phyloP scores from a whole-genome alignment of 805 yeast species.

The Scheffersomyces amazonensis region DNA sequence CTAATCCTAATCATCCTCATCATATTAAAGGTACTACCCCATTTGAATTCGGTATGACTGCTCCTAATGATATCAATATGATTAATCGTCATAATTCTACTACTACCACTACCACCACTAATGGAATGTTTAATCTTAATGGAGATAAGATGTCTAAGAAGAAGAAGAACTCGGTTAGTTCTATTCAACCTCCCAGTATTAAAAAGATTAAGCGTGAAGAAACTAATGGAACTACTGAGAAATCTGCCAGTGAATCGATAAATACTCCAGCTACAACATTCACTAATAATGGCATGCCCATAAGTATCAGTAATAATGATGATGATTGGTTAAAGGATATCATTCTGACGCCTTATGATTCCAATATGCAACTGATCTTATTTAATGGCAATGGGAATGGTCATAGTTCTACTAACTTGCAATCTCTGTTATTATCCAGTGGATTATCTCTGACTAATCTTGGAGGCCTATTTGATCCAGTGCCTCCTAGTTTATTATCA shows the following conservation, averaged over 20 bases:
- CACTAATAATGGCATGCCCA: slow-evolving; percentile 9
- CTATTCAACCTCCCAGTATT: background rate
- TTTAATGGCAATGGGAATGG: slow-evolving; percentile 1
- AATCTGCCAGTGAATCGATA: background rate
- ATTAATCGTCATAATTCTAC: slow-evolving; percentile 4
- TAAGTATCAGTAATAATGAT: slow-evolving; percentile 8
- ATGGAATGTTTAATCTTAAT: background rate
- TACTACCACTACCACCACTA: background rate
- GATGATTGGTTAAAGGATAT: slow-evolving; percentile 72
- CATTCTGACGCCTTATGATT: slow-evolving; percentile 62
- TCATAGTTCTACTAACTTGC: background rate
- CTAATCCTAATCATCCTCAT: slow-evolving; percentile 36
- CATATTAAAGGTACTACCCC: slow-evolving; percentile 41
- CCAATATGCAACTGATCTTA: slow-evolving; percentile 34
- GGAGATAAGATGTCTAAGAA: slow-evolving; percentile 1
- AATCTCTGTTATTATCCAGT: too few relatives aligned
- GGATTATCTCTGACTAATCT: too few relatives aligned
- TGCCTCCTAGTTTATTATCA: background rate
- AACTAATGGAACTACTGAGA: background rate
- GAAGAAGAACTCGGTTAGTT: background rate
- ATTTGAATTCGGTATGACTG: slow-evolving; percentile 24
- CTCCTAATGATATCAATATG: slow-evolving; percentile 16
- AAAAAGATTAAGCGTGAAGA: slow-evolving; percentile 5
- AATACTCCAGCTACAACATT: slow-evolving; percentile 1
- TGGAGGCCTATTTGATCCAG: background rate